Evolutionary conservation across 345 rosid species (phyloP).

Genomic region (Aurinia saxatilis): DNA sequence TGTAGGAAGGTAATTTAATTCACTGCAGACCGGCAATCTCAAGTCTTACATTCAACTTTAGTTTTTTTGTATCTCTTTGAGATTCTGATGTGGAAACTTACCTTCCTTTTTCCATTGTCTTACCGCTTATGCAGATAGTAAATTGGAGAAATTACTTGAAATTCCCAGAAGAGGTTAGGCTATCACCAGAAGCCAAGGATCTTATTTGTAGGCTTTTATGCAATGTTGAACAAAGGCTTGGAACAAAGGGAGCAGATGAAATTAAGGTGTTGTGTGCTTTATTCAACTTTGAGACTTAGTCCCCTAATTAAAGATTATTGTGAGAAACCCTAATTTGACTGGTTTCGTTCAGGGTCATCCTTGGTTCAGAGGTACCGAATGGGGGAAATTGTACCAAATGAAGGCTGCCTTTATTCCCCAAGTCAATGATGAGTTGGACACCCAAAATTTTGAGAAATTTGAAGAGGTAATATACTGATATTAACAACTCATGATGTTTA

Average conservation of each 20-base stretch:
- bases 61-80: conserved; percentile 1
- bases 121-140: conserved; percentile 58
- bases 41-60: background rate
- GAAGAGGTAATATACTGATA: conserved; percentile 63
- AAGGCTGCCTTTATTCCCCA: conserved; percentile 96
- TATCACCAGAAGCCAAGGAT: conserved; percentile 88
- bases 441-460: conserved; percentile 96
- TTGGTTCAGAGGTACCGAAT: conserved; percentile 74
- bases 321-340: conserved; percentile 3
- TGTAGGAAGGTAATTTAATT: conserved; percentile 77
- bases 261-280: conserved; percentile 76
- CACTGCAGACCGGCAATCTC: background rate
- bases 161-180: conserved; percentile 94
- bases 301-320: background rate
- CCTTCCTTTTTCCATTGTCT: background rate
- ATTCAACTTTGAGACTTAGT: conserved; percentile 30
- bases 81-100: background rate
- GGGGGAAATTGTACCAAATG: conserved; percentile 81
- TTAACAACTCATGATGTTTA: background rate
- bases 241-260: conserved; percentile 85
- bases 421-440: conserved; percentile 98
- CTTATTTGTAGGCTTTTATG: conserved; percentile 83
- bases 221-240: conserved; percentile 88
- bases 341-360: conserved; percentile 65
- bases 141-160: conserved; percentile 98